These are phyloP conservation scores for Debaryomyces coudertii DNA, from an alignment of 1,139 yeast genomes.

Conservation along the genomic window DNA sequence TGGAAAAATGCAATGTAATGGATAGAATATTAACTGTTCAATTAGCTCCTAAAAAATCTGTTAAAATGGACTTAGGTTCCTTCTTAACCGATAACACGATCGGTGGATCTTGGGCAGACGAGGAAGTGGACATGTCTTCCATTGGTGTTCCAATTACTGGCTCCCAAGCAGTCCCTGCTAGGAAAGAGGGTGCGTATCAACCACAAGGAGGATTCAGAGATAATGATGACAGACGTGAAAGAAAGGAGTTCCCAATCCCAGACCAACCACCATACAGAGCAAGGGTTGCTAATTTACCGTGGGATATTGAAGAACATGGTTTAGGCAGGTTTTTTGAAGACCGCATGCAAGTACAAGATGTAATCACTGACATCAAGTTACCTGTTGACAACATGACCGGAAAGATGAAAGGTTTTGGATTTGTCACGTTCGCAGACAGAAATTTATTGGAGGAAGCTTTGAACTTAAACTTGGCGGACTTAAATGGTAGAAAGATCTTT, in stretches of 20 bases:
- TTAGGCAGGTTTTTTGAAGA: constrained; percentile 70
- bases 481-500: constrained; percentile 76
- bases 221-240: constrained; percentile 33
- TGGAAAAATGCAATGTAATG: constrained; percentile 2
- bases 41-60: constrained; percentile 48
- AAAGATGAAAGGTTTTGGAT: constrained; percentile 83
- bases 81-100: constrained; percentile 52
- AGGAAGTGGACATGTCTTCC: constrained; percentile 58
- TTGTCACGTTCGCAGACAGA: constrained; percentile 73
- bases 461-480: constrained; percentile 60
- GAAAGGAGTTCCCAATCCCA: constrained; percentile 83
- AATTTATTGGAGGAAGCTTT: constrained; percentile 72
- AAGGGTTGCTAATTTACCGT: constrained; percentile 81
- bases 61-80: constrained; percentile 55
- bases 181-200: constrained; percentile 14
- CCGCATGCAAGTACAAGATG: constrained; percentile 53
- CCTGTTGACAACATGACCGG: constrained; percentile 70
- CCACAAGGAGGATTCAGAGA: constrained; percentile 12
- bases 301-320: constrained; percentile 72
- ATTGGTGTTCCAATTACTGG: constrained; percentile 49
- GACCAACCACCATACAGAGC: constrained; percentile 92
- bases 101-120: constrained; percentile 63
- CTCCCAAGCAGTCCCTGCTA: constrained; percentile 19
- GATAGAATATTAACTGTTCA: constrained; percentile 18
- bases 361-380: constrained; percentile 61